Percentiles rank a stretch among this genome's conserved stretches.
phyloP scores from a whole-genome alignment of 2,329 filamentous ascomycete genomes.

The Colletotrichum sp. region DNA sequence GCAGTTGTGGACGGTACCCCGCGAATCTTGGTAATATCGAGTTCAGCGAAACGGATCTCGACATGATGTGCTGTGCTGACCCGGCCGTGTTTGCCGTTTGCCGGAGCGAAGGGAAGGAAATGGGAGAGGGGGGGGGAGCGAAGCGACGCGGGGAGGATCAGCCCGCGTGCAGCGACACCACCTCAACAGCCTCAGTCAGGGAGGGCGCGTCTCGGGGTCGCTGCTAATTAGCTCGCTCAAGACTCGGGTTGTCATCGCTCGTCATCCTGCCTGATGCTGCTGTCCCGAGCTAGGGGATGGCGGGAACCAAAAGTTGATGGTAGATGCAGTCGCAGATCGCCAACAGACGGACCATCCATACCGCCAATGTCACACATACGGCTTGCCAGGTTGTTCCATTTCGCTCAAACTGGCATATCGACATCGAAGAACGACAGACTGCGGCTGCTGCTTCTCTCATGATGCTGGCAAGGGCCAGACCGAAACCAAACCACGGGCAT shows the following conservation, averaged over 20 bases:
- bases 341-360: too few relatives aligned
- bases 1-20: neutral
- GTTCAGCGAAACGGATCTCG: neutral
- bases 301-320: too few relatives aligned
- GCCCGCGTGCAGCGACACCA: neutral
- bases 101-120: neutral
- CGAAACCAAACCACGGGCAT: neutral
- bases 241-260: neutral
- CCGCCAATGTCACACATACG: too few relatives aligned
- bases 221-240: neutral
- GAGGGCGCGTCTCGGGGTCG: neutral
- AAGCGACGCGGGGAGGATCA: neutral
- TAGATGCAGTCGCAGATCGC: too few relatives aligned
- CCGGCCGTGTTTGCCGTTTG: neutral
- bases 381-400: neutral
- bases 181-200: neutral
- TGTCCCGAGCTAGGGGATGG: too few relatives aligned
- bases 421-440: neutral
- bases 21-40: neutral
- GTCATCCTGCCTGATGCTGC: too few relatives aligned
- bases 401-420: neutral
- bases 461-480: neutral
- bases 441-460: neutral
- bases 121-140: neutral
- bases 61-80: neutral